Evolutionary conservation across 805 yeast species (phyloP).

Genomic region (Pichia eremophila): DNA sequence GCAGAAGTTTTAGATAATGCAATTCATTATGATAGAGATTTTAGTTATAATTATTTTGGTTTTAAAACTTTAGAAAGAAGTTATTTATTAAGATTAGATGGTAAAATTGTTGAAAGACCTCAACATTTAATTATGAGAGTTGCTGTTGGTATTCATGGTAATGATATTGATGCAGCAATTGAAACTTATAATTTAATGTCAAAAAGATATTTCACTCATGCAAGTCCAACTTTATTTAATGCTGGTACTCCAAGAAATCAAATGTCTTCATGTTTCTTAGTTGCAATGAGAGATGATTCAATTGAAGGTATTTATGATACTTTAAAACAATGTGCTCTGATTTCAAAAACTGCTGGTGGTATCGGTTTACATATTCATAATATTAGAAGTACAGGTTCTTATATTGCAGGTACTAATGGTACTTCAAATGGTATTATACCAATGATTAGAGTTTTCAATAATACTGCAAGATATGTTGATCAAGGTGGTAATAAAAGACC

Average conservation of each 20-base stretch:
- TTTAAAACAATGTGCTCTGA: constrained; percentile 76
- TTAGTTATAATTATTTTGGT: constrained; percentile 74
- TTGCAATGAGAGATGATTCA: constrained; percentile 90
- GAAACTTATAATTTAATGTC: constrained; percentile 91
- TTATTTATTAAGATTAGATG: constrained; percentile 59
- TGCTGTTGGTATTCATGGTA: constrained; percentile 80
- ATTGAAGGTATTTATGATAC: constrained; percentile 93
- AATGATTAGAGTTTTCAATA: constrained; percentile 91
- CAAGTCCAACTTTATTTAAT: constrained; percentile 90
- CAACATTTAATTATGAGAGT: constrained; percentile 88
- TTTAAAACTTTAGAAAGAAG: constrained; percentile 87
- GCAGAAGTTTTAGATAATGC: constrained; percentile 57
- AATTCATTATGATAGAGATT: constrained; percentile 65
- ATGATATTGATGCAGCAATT: constrained; percentile 51
- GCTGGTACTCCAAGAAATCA: constrained; percentile 87
- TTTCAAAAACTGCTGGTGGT: constrained; percentile 94
- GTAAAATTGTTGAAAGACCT: constrained; percentile 74
- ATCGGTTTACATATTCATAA: constrained; percentile 85
- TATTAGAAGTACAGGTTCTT: constrained; percentile 80
- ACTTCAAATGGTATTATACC: constrained; percentile 89
- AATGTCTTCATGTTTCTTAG: constrained; percentile 83
- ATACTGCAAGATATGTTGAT: constrained; percentile 94
- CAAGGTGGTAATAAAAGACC: constrained; percentile 99
- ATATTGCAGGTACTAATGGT: constrained; percentile 88
- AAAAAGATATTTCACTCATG: constrained; percentile 78